These are phyloP conservation scores for Daldinia eschscholtzii DNA, from an alignment of 2,329 filamentous ascomycete species.

Conservation along the genomic window DNA sequence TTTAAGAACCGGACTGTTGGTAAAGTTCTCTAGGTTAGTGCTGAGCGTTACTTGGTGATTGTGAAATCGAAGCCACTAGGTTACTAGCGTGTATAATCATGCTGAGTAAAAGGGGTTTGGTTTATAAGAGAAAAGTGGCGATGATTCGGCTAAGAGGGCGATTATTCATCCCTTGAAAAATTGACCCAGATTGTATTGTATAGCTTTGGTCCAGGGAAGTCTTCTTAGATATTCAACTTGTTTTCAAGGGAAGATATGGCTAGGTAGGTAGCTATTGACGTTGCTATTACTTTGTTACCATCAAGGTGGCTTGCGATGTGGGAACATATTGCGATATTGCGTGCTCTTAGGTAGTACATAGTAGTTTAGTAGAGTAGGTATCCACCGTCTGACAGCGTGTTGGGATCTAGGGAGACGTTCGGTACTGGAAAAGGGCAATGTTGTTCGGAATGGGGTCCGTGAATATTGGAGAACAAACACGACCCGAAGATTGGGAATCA, in stretches of 20 bases:
- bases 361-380: background rate
- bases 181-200: background rate
- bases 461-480: conserved; percentile 7
- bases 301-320: background rate
- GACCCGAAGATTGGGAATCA: background rate
- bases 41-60: no score
- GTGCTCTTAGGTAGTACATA: background rate
- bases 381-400: background rate
- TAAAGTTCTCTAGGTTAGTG: no score
- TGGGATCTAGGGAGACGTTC: conserved; percentile 1
- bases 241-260: background rate
- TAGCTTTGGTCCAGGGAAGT: background rate
- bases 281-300: background rate
- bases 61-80: no score
- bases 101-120: conserved; percentile 6
- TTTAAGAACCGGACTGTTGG: background rate
- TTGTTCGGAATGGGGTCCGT: conserved; percentile 13
- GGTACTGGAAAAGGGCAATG: conserved; percentile 6
- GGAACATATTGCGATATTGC: conserved; percentile 4
- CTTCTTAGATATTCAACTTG: background rate
- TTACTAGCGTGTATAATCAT: background rate
- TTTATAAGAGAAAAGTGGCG: background rate
- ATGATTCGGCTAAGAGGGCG: background rate
- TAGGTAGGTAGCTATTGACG: background rate
- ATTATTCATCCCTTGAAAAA: conserved; percentile 8